Conservation (phyloP, 352 stramenopile species). For the Blastocystis sp. region DNA sequence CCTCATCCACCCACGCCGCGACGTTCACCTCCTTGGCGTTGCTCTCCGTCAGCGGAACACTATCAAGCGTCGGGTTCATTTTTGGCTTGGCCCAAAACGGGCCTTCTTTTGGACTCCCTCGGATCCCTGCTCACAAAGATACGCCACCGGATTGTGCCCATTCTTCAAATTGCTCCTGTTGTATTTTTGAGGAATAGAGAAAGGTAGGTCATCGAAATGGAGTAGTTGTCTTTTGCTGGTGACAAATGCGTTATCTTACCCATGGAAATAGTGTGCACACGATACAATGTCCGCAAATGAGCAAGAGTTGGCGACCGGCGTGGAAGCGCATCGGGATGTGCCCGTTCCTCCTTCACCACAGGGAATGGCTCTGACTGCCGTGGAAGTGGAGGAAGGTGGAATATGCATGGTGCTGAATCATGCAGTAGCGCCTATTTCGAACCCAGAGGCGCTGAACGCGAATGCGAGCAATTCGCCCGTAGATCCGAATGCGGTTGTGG, state of each 20-base stretch:
- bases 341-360: background rate
- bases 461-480: background rate
- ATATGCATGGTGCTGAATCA: background rate
- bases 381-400: background rate
- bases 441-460: background rate
- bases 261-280: background rate
- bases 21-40: conserved; percentile 51
- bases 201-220: background rate
- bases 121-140: background rate
- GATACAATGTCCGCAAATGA: background rate
- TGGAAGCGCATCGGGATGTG: background rate
- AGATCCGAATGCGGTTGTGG: conserved; percentile 17
- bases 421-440: background rate
- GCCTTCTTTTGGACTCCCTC: background rate
- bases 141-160: background rate
- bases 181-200: background rate
- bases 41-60: background rate
- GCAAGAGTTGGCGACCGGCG: background rate
- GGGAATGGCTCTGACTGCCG: background rate
- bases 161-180: background rate
- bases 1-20: conserved; percentile 31
- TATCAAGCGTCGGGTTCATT: conserved; percentile 16
- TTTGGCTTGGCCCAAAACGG: background rate
- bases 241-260: background rate
- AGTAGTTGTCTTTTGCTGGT: background rate